Percentiles rank a stretch among this genome's conserved stretches.
These are phyloP conservation scores for Excoecaria agallocha DNA, from an alignment of 345 rosid genomes.

Conservation along the genomic window DNA sequence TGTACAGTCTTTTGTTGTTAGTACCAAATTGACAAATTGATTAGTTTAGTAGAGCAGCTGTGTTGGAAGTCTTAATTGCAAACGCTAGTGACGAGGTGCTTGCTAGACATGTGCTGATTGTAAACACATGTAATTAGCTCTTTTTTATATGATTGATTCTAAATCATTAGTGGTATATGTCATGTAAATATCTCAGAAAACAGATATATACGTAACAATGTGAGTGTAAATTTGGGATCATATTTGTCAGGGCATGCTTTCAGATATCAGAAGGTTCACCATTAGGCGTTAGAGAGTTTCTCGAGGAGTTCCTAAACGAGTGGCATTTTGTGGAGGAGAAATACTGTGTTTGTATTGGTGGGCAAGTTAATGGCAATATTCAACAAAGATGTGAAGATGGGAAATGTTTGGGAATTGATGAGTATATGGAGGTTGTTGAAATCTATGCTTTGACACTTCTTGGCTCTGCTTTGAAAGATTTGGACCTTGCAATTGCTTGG, in stretches of 20 bases:
- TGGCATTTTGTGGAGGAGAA: slow-evolving; percentile 58
- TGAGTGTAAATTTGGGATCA: slow-evolving; percentile 9
- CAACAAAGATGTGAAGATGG: slow-evolving; percentile 34
- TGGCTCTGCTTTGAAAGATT: slow-evolving; percentile 46
- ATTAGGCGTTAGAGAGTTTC: slow-evolving; percentile 51
- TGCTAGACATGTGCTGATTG: not conserved
- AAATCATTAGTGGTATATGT: not conserved
- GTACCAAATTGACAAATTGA: too few species aligned
- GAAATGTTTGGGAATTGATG: slow-evolving; percentile 41
- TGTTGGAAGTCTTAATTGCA: too few species aligned
- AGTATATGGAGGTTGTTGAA: slow-evolving; percentile 63
- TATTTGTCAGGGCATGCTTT: slow-evolving; percentile 57
- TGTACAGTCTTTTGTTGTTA: not conserved
- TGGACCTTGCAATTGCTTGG: slow-evolving; percentile 71
- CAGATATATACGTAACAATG: not conserved
- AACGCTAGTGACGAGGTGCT: not conserved
- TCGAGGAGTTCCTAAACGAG: slow-evolving; percentile 68
- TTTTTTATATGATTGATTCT: not conserved
- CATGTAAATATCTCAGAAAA: slow-evolving; percentile 1
- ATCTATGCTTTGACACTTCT: slow-evolving; percentile 60
- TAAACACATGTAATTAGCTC: not conserved
- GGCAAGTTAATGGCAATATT: slow-evolving; percentile 26
- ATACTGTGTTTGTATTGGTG: slow-evolving; percentile 35
- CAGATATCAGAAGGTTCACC: slow-evolving; percentile 62
- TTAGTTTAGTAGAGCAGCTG: too few species aligned